Base-by-base conservation (phyloP, 2,329 filamentous ascomycete species). In the Pezicula neosporulosa region DNA sequence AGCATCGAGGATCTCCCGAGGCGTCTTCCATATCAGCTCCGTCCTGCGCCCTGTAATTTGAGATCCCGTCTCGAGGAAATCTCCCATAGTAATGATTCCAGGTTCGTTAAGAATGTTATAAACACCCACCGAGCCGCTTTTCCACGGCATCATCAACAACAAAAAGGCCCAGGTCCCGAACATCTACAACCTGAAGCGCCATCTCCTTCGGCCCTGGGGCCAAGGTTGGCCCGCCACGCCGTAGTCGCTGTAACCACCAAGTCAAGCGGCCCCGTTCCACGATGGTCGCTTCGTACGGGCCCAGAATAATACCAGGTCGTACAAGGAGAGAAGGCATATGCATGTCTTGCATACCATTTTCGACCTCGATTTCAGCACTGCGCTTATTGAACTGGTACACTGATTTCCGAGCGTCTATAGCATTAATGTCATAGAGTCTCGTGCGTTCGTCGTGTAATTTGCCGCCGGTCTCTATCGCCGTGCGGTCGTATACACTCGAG, bases 171-270 rank as follows among this genome's bases (percentile, higher is more conserved):
- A 38, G 18, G 18, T 38, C 36, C 10, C 36, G 36, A 4, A 38
- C 36, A 16, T 38, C 36, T 15, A 38, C 18, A 16, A 38, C 15
- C 36, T 51, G 52, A 24, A 52, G 35, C n/a, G 36, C 4, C 4
- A 37, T 39, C 19, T 54, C 49, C 30, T 27, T 7, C 18, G 52
- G 52, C 15, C 49, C 49, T 8, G 49, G 49, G 6, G 43, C 52
- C 19, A 52, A 39, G 19, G 52, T 54, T 4, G 19, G 44, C 3
- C 49, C 52, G 19, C 49, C 44, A 6, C 52, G 36, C 19, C 38
- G 45, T 19, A 55, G 15, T 2, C 52, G 52, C 13, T 36, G 15
- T 16, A 54, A 44, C 52, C 52, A 55, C 44, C 46, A 55, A 8
- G 44, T 44, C n/a, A 55, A 28, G 18, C 52, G 44, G 18, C 41